Evolutionary conservation across 129 eudicot species (phyloP).

Genomic region (Smallanthus sonchifolius): DNA sequence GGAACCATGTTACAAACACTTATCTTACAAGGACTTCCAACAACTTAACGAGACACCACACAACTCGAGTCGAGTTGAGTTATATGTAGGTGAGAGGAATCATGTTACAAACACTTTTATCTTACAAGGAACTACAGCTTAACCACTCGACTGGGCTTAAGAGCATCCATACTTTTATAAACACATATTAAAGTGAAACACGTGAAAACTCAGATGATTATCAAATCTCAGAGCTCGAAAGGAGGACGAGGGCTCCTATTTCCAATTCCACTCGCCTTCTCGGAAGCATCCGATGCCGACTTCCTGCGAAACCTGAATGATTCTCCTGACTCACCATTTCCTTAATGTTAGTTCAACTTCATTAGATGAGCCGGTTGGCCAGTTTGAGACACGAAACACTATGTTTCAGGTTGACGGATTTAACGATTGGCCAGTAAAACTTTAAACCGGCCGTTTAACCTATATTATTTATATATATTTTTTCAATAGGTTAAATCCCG

Average conservation of each 20-base stretch:
- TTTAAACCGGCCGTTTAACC: too few relatives aligned
- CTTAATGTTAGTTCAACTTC: not conserved
- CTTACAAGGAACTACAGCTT: not conserved
- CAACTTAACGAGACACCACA: too few relatives aligned
- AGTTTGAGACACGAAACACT: too few relatives aligned
- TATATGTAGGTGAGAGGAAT: not conserved
- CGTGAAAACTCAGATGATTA: not conserved
- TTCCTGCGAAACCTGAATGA: conserved; percentile 62
- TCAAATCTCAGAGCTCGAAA: conserved; percentile 53
- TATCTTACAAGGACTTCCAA: too few relatives aligned
- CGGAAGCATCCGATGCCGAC: conserved; percentile 57
- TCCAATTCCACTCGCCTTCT: conserved; percentile 69
- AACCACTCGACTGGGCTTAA: not conserved
- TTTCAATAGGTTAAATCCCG: too few relatives aligned
- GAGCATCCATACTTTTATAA: not conserved
- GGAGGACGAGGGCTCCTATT: conserved; percentile 85
- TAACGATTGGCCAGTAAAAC: too few relatives aligned
- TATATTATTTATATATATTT: too few relatives aligned
- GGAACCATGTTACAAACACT: too few relatives aligned
- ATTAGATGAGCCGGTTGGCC: too few relatives aligned
- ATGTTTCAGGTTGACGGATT: too few relatives aligned
- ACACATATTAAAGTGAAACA: not conserved
- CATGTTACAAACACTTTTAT: not conserved
- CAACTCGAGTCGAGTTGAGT: not conserved
- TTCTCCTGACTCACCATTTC: conserved; percentile 22